phyloP scores from a whole-genome alignment of 305 asterid genomes.

The Stenogyne calaminthoides region DNA sequence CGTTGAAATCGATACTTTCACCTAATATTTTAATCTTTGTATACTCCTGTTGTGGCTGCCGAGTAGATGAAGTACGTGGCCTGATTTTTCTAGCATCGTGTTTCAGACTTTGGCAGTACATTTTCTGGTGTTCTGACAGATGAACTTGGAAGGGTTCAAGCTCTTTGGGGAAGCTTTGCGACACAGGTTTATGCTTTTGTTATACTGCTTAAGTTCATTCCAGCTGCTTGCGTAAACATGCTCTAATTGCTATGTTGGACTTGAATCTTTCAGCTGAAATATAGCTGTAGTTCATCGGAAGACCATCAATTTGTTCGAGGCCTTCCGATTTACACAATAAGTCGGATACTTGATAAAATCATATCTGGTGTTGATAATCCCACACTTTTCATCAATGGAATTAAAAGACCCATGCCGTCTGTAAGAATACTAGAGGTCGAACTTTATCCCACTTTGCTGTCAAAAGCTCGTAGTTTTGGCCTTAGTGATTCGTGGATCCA shows the following conservation, averaged over 20 bases:
- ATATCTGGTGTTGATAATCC: conserved; percentile 67
- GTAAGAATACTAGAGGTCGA: conserved; percentile 89
- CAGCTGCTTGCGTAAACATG: conserved; percentile 29
- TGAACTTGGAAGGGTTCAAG: conserved; percentile 92
- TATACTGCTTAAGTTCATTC: conserved; percentile 32
- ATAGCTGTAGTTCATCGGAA: conserved; percentile 80
- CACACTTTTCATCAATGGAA: conserved; percentile 73
- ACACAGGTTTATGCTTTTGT: conserved; percentile 69
- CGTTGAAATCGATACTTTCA: conserved; percentile 4
- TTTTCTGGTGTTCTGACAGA: conserved; percentile 98
- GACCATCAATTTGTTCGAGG: conserved; percentile 99
- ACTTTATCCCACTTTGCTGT: conserved; percentile 94
- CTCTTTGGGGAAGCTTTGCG: conserved; percentile 98
- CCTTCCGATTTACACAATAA: conserved; percentile 73
- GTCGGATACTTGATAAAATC: conserved; percentile 79
- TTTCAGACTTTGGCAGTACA: conserved; percentile 89
- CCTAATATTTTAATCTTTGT: background rate
- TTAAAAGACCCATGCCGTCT: conserved; percentile 89
- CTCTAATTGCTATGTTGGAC: conserved; percentile 32
- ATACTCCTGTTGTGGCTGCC: conserved; percentile 7
- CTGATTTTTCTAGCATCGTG: conserved; percentile 27
- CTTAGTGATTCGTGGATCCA: conserved; percentile 93
- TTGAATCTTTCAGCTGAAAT: conserved; percentile 68
- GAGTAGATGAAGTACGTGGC: background rate
- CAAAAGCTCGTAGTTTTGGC: conserved; percentile 99